phyloP scores from a whole-genome alignment of 306 rosid species.

The Fagus sylvatica region DNA sequence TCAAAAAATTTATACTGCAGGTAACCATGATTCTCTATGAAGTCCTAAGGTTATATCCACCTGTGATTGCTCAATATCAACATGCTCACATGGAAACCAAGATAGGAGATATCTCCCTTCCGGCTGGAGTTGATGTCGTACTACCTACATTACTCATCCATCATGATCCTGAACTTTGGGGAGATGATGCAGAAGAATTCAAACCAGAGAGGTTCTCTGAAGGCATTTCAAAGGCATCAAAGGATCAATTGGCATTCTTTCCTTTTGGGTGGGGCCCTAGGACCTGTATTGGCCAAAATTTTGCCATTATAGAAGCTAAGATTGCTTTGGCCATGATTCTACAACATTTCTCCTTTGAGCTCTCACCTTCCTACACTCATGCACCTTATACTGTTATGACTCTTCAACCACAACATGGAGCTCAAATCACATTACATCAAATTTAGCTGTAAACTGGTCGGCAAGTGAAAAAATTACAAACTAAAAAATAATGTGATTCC shows the following conservation, averaged over 20 bases:
- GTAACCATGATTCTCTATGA: constrained; percentile 50
- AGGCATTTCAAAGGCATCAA: constrained; percentile 39
- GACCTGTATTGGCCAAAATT: constrained; percentile 53
- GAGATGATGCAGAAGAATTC: constrained; percentile 48
- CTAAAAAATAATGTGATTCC: constrained; percentile 10
- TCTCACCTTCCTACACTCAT: constrained; percentile 49
- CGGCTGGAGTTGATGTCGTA: constrained; percentile 50
- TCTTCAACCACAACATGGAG: constrained; percentile 61
- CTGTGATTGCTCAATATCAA: constrained; percentile 47
- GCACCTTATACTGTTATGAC: constrained; percentile 49
- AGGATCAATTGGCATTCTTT: constrained; percentile 43
- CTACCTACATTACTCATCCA: constrained; percentile 47
- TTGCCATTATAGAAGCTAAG: constrained; percentile 48
- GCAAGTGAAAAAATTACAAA: not conserved
- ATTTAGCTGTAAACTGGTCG: constrained; percentile 17
- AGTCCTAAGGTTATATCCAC: constrained; percentile 58
- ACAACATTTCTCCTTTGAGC: constrained; percentile 43
- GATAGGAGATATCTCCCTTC: constrained; percentile 35
- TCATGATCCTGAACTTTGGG: constrained; percentile 50
- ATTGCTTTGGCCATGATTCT: constrained; percentile 44
- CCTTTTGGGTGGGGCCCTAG: constrained; percentile 61
- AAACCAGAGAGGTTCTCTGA: constrained; percentile 55
- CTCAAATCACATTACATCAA: constrained; percentile 37
- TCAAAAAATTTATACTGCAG: constrained; percentile 30
- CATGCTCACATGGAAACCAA: constrained; percentile 38